phyloP scores from a whole-genome alignment of 164 flowering plant species.

The Macadamia integrifolia region DNA sequence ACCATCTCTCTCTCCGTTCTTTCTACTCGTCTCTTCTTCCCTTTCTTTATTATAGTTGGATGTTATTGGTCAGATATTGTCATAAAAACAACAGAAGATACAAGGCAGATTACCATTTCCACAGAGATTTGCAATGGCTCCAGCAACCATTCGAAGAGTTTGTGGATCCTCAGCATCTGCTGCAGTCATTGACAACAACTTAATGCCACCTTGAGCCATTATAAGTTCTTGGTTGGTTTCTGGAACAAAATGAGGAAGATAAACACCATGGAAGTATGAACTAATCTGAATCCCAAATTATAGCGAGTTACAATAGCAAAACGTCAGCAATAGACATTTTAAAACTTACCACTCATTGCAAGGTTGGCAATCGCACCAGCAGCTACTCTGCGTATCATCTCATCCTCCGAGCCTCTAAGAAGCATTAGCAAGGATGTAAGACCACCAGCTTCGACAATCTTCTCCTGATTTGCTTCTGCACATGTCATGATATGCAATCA shows the following conservation, averaged over 20 bases:
- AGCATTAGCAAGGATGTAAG: slow-evolving; percentile 81
- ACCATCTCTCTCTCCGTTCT: too few species aligned
- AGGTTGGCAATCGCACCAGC: slow-evolving; percentile 98
- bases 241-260: slow-evolving; percentile 24
- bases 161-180: slow-evolving; percentile 89
- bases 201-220: slow-evolving; percentile 88
- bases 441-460: slow-evolving; percentile 96
- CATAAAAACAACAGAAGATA: not conserved
- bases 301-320: not conserved
- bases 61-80: too few species aligned
- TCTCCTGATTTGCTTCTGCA: slow-evolving; percentile 86
- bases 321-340: not conserved
- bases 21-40: too few species aligned
- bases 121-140: slow-evolving; percentile 95
- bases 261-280: slow-evolving; percentile 1
- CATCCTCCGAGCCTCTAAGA: slow-evolving; percentile 76
- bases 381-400: slow-evolving; percentile 85
- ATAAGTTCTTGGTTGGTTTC: slow-evolving; percentile 97
- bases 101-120: slow-evolving; percentile 72
- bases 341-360: slow-evolving; percentile 85
- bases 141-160: slow-evolving; percentile 98
- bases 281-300: not conserved
- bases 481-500: slow-evolving; percentile 15
- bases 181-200: slow-evolving; percentile 69
- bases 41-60: too few species aligned